Evolutionary conservation across 2,329 filamentous ascomycete genomes (phyloP).

Genomic region (Neospermospora avenae): DNA sequence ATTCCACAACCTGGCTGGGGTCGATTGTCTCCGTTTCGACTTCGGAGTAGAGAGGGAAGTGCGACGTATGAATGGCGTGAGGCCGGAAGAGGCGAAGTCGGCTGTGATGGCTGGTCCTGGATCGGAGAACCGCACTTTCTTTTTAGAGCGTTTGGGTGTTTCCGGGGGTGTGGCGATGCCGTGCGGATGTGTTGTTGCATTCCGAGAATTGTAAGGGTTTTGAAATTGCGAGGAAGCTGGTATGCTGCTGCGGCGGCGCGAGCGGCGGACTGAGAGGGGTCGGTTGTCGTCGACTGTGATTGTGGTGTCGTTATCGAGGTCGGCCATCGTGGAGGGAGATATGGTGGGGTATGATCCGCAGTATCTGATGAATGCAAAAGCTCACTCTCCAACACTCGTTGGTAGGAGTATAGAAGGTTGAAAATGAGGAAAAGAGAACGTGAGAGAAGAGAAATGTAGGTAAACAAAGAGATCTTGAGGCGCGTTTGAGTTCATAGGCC

Average conservation of each 20-base stretch:
- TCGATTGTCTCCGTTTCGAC: slow-evolving; percentile 46
- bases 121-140: slow-evolving; percentile 58
- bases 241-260: slow-evolving; percentile 43
- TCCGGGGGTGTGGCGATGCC: slow-evolving; percentile 31
- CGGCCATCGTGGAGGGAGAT: slow-evolving; percentile 22
- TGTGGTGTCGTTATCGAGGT: slow-evolving; percentile 16
- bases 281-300: slow-evolving; percentile 42
- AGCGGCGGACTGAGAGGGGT: slow-evolving; percentile 54
- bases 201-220: slow-evolving; percentile 15
- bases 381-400: slow-evolving; percentile 10
- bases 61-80: slow-evolving; percentile 57
- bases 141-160: slow-evolving; percentile 38
- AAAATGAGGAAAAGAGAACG: neutral
- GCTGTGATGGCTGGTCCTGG: slow-evolving; percentile 42
- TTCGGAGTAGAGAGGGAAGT: slow-evolving; percentile 42
- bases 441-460: too few relatives aligned
- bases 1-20: slow-evolving; percentile 35
- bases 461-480: neutral
- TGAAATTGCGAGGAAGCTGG: slow-evolving; percentile 14
- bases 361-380: neutral
- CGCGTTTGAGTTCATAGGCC: neutral
- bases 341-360: slow-evolving; percentile 9
- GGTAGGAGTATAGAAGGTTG: slow-evolving; percentile 5
- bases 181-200: slow-evolving; percentile 13
- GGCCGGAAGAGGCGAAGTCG: slow-evolving; percentile 43